A percentile compares a stretch with the other conserved stretches of the same genome.
Conservation (phyloP, 495 filamentous ascomycete genomes). For the Neurospora sublineolata region DNA sequence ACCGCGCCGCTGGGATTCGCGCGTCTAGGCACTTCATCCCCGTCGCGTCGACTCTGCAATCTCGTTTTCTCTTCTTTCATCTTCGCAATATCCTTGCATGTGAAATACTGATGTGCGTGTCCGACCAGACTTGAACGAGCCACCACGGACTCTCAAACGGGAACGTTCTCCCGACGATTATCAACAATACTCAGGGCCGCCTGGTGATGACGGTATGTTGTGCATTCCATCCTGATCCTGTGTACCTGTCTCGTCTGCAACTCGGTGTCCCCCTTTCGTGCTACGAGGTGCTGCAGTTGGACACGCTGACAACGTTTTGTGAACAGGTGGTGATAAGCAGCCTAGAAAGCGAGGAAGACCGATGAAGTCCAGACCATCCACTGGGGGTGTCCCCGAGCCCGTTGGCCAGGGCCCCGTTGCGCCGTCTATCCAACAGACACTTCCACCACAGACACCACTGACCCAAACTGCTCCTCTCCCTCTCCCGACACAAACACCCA, state of each 20-base stretch:
- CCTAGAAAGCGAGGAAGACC: slow-evolving; percentile 81
- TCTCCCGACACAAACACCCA: slow-evolving; percentile 39
- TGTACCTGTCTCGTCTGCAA: slow-evolving; percentile 22
- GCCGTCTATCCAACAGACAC: slow-evolving; percentile 32
- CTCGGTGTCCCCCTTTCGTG: slow-evolving; percentile 18
- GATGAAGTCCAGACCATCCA: slow-evolving; percentile 47
- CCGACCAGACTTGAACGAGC: slow-evolving; percentile 27
- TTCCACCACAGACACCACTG: slow-evolving; percentile 67
- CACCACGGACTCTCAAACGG: slow-evolving; percentile 63
- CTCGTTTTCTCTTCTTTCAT: not conserved
- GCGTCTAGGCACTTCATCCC: not conserved
- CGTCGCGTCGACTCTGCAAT: not conserved
- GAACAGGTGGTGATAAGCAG: slow-evolving; percentile 41
- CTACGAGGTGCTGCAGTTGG: slow-evolving; percentile 18
- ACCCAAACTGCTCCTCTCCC: slow-evolving; percentile 57
- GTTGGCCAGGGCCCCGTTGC: slow-evolving; percentile 42
- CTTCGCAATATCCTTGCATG: slow-evolving; percentile 1
- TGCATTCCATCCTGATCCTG: slow-evolving; percentile 20
- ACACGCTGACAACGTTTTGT: slow-evolving; percentile 29
- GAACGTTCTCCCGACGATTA: slow-evolving; percentile 81
- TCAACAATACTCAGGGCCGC: slow-evolving; percentile 47
- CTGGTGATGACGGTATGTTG: slow-evolving; percentile 75
- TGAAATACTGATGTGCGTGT: slow-evolving; percentile 14
- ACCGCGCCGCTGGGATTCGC: not conserved
- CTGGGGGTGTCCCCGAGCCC: slow-evolving; percentile 33